These are phyloP conservation scores for Axilococcus clingmanii DNA, from an alignment of 139 green algal species.

Conservation along the genomic window DNA sequence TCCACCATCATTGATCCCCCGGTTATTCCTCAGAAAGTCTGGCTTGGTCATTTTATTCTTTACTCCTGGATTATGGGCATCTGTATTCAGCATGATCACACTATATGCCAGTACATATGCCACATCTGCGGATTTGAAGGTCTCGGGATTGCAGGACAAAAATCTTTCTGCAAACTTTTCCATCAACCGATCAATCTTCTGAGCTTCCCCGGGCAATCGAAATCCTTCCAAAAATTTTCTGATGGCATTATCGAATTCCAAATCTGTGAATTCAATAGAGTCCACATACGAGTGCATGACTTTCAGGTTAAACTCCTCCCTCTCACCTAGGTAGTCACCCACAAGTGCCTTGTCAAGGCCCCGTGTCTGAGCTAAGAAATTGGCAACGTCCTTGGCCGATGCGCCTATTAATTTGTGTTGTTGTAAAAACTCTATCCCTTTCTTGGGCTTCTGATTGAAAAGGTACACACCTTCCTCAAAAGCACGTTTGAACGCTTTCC, in stretches of 20 bases:
- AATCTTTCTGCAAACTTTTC: conserved; percentile 90
- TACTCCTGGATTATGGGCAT: conserved; percentile 93
- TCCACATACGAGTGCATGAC: conserved; percentile 99
- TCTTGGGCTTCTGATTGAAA: conserved; percentile 97
- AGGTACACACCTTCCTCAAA: conserved; percentile 76
- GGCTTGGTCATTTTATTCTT: conserved; percentile 57
- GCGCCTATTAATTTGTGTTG: conserved; percentile 69
- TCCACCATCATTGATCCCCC: conserved; percentile 92
- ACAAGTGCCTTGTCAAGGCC: conserved; percentile 90
- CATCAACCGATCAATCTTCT: conserved; percentile 92
- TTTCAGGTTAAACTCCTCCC: conserved; percentile 77
- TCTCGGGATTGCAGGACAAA: conserved; percentile 77
- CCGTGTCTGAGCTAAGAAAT: conserved; percentile 39
- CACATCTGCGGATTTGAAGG: conserved; percentile 90
- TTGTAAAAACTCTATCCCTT: conserved; percentile 77
- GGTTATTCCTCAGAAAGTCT: conserved; percentile 96
- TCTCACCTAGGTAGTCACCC: conserved; percentile 93
- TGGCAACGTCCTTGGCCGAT: conserved; percentile 42
- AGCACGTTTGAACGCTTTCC: conserved; percentile 62
- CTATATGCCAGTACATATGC: conserved; percentile 97
- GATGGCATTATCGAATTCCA: conserved; percentile 91
- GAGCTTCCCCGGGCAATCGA: conserved; percentile 71
- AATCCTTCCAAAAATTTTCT: conserved; percentile 62
- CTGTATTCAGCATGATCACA: conserved; percentile 99
- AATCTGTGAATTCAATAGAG: conserved; percentile 70